These are phyloP conservation scores for Xerocomellus chrysenteron DNA, from an alignment of 768 basidiomycete genomes.

Conservation along the genomic window DNA sequence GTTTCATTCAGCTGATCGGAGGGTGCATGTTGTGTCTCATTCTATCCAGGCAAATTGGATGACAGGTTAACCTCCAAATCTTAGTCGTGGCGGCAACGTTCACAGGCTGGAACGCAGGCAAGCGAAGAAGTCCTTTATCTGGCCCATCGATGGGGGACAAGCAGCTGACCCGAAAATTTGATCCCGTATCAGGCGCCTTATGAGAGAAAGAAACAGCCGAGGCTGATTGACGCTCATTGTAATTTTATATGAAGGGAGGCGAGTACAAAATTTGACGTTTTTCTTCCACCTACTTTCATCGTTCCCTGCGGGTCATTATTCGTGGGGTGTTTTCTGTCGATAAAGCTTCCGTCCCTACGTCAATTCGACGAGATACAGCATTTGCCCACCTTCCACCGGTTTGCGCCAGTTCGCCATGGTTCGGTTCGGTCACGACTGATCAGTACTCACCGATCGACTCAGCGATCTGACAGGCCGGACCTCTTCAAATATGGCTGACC, in stretches of 20 bases:
- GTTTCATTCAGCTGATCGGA: neutral
- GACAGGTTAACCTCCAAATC: neutral
- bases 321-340: neutral
- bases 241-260: neutral
- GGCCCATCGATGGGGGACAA: neutral
- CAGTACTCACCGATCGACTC: neutral
- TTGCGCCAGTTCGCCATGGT: neutral
- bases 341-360: too few species aligned
- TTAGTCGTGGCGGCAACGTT: neutral
- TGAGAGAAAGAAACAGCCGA: neutral
- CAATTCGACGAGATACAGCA: neutral
- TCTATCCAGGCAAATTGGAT: neutral
- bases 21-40: neutral
- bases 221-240: neutral
- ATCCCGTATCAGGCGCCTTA: neutral
- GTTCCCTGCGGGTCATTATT: neutral
- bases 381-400: neutral
- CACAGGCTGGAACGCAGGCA: constrained; percentile 1
- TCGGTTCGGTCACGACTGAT: neutral
- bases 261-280: neutral
- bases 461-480: too few species aligned
- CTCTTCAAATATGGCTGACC: neutral
- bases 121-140: constrained; percentile 5
- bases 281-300: neutral
- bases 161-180: neutral